phyloP scores from a whole-genome alignment of 225 moss, liverwort and hornwort genomes.

The Takakia lepidozioides region DNA sequence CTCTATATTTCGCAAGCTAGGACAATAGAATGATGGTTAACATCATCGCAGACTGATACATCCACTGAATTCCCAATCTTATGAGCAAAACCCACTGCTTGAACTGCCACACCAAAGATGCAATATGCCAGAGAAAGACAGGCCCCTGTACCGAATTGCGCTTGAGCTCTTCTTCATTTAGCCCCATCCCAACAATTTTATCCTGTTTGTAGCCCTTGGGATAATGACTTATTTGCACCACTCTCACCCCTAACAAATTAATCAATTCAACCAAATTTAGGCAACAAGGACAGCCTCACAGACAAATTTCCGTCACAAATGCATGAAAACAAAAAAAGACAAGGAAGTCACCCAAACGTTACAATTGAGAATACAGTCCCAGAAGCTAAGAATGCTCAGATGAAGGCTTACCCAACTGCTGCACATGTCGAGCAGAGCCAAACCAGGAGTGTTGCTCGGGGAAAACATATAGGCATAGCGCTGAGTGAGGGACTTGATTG shows the following conservation, averaged over 20 bases:
- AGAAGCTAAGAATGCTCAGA: neutral
- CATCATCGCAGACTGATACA: too few species aligned
- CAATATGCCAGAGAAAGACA: too few species aligned
- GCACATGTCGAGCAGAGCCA: slow-evolving; percentile 84
- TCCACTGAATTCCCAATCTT: too few species aligned
- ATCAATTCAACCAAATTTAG: too few species aligned
- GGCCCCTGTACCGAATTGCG: slow-evolving; percentile 71
- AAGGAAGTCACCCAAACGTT: neutral
- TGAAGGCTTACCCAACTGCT: slow-evolving; percentile 77
- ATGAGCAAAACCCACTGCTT: too few species aligned
- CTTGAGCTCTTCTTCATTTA: slow-evolving; percentile 78
- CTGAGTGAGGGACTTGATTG: slow-evolving; percentile 79
- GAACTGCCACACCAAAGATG: too few species aligned
- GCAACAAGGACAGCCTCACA: too few species aligned
- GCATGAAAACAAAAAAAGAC: too few species aligned
- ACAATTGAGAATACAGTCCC: neutral
- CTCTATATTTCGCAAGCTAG: too few species aligned
- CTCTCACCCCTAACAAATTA: too few species aligned
- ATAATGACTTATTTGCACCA: slow-evolving; percentile 75
- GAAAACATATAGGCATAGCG: slow-evolving; percentile 76
- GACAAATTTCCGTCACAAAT: too few species aligned
- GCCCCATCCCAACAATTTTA: slow-evolving; percentile 69
- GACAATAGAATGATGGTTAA: too few species aligned
- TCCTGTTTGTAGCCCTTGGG: slow-evolving; percentile 83
- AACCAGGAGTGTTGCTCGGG: slow-evolving; percentile 60